Conservation (phyloP, 768 basidiomycete genomes). For the Kwoniella sp. region DNA sequence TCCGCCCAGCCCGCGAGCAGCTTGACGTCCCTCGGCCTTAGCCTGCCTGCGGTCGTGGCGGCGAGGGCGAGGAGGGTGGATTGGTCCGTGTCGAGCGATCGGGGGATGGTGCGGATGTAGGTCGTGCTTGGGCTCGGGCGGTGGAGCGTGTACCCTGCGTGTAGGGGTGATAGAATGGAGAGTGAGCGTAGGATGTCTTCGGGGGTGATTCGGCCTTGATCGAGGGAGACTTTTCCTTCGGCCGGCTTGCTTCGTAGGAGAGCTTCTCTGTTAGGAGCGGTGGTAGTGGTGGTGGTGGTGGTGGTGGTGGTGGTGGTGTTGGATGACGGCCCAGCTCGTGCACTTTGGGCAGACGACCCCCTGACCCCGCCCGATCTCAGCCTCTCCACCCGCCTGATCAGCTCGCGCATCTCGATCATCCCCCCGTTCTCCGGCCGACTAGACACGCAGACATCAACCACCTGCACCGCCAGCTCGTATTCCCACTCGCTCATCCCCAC, state of each 20-base stretch:
- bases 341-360: no score
- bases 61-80: conserved; percentile 66
- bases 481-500: conserved; percentile 82
- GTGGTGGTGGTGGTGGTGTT: not conserved
- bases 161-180: conserved; percentile 78
- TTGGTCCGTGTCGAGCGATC: conserved; percentile 86
- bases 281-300: not conserved
- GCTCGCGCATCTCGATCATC: conserved; percentile 79
- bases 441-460: conserved; percentile 59
- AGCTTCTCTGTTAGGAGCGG: no score
- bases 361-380: conserved; percentile 59
- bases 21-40: conserved; percentile 64
- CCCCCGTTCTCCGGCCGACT: conserved; percentile 69
- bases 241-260: no score
- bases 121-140: conserved; percentile 59
- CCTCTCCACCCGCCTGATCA: conserved; percentile 71
- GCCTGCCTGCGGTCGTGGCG: conserved; percentile 55
- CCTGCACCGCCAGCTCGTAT: conserved; percentile 90
- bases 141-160: conserved; percentile 78
- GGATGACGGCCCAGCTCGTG: no score
- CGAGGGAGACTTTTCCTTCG: no score
- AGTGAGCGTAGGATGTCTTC: conserved; percentile 80
- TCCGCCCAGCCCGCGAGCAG: conserved; percentile 66
- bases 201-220: conserved; percentile 59
- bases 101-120: conserved; percentile 71